Evolutionary conservation across 768 basidiomycete genomes (phyloP), one percentile per base, ranked within the genome.

Genomic region (Mycena metata): DNA sequence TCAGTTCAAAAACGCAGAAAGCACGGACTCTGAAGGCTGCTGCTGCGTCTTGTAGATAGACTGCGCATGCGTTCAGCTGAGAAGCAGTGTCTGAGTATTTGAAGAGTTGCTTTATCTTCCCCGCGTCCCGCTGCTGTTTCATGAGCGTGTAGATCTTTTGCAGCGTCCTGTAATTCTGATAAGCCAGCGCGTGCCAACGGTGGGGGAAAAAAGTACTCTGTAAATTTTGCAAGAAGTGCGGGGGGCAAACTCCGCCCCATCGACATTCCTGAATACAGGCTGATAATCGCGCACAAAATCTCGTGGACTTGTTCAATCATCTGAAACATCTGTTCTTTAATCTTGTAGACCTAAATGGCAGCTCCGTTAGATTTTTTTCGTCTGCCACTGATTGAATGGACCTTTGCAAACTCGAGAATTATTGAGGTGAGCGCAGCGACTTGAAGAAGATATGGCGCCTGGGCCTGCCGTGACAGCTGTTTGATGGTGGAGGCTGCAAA

Each of bases 301-400:
- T 58, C 56, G 26, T 58, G 56, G 41, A 58, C 33, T 21, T 45
- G 56, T 17, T 58, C 56, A 24, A 58, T 42, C 56, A 58, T 58
- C 30, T 30, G 30, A 30, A 30, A 3, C 30, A 30, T 30, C 30
- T 30, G 30, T 6, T 30, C 30, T 30, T 30, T 30, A 6, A 30
- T 30, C 6, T 30, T 30, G 30, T 30, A 30, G 30, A 30, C 30
- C 30, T 30, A 6, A 30, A 30, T 30, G 3, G 6, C 6, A 6
- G 30, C 30, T 30, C 6, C 6, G 30, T 30, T 30, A 30, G 30
- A 30, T 30, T 30, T 30, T 30, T 6, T 30, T 30, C 30, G 3
- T 30, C 30, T 30, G 30, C 6, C 30, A 30, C 30, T 30, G 30
- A 30, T 30, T 30, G 30, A 30, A 30, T 30, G 30, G 30, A 30